Evolutionary conservation across 495 filamentous ascomycete genomes (phyloP), one percentile per base, ranked within the genome.

Genomic region (Xylaria venustula): DNA sequence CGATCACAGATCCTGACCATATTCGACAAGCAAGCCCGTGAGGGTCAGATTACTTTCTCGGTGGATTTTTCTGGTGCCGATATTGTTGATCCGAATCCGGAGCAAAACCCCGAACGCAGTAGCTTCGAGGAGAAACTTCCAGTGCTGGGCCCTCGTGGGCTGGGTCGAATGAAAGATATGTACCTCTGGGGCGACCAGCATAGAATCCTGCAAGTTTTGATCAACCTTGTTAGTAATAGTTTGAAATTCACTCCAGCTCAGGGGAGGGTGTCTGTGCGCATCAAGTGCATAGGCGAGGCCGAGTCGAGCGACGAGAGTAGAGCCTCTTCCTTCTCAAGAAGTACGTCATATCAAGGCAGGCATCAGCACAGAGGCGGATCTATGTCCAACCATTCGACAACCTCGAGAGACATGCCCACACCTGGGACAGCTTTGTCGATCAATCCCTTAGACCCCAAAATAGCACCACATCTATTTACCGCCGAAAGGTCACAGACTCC

Each of bases 211-310:
- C 92, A 96, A 67, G 88, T 95, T 28, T 82, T 96, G 46, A 96
- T 96, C 77, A 97, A 97, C 68, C 80, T 97, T 14, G 91, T 96
- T 41, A 90, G 88, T 74, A 97, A 97, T 73, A 90, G 88, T 67
- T 77, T 96, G 14, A 97, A 97, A 69, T 97, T 97, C 67, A 97
- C 93, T 2, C 91, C 91, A 0, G 75, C 86, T 41, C 84, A 87
- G 7, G 92, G 92, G 9, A 84, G 79, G 42, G 88, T 96, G 1
- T 77, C 85, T 15, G 82, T 96, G 28, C 82, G 85, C 12, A 91
- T 97, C 58, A 85, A 81, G 56, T 92, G 90, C 61, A 59, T 85
- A 3, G 87, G 87, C 23, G 85, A 89, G 63, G 71, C 77, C 54
- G 79, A 77, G 30, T 9, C 41, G 34, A 64, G 49, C 30, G 62